phyloP scores from a whole-genome alignment of 257 asterid genomes.

The Fraxinus quadrangulata region DNA sequence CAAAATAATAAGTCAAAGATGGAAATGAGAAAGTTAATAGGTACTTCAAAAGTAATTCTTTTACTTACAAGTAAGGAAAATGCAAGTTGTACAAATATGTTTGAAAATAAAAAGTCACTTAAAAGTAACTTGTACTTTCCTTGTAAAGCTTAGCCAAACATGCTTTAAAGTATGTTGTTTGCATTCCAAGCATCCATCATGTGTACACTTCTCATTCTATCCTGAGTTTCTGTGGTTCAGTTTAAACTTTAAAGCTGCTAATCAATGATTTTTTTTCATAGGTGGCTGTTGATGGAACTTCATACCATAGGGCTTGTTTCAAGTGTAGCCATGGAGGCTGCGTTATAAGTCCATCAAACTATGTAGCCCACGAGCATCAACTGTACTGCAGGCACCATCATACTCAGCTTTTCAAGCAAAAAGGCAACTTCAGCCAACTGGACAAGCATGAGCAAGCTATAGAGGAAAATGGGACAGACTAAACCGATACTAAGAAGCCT shows the following conservation, averaged over 20 bases:
- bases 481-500: background rate
- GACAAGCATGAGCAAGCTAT: slow-evolving; percentile 43
- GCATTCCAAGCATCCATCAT: background rate
- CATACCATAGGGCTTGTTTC: slow-evolving; percentile 73
- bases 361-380: slow-evolving; percentile 66
- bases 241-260: slow-evolving; percentile 8
- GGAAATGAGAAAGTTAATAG: background rate
- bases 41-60: background rate
- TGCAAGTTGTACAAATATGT: background rate
- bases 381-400: slow-evolving; percentile 87
- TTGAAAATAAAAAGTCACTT: background rate
- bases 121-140: background rate
- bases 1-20: background rate
- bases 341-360: slow-evolving; percentile 75
- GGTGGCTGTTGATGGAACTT: slow-evolving; percentile 79
- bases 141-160: background rate
- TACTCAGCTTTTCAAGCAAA: slow-evolving; percentile 70
- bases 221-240: background rate
- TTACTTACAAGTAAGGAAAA: no score
- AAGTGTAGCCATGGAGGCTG: slow-evolving; percentile 82
- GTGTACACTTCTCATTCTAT: background rate
- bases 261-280: slow-evolving; percentile 10
- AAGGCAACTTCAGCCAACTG: slow-evolving; percentile 75
- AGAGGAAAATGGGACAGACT: slow-evolving; percentile 39
- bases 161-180: background rate